Percentiles rank a stretch among this genome's conserved stretches.
phyloP scores from a whole-genome alignment of 352 stramenopile species.

The Globisporangium paroecandrum region DNA sequence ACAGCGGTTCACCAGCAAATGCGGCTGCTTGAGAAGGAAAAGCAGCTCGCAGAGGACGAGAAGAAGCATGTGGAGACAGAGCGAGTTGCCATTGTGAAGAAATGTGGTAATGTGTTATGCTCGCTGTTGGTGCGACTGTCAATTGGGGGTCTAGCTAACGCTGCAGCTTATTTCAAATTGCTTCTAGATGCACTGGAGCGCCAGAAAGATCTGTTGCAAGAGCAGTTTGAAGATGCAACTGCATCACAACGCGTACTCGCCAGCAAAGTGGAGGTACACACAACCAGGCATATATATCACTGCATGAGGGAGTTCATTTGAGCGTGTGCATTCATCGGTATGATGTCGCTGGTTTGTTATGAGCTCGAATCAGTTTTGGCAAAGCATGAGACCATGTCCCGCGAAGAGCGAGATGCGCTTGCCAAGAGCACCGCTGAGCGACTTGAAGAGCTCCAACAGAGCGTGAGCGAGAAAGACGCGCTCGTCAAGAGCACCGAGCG shows the following conservation, averaged over 20 bases:
- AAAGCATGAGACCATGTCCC: slow-evolving; percentile 34
- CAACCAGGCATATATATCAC: no score
- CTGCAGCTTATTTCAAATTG: neutral
- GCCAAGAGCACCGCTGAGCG: slow-evolving; percentile 26
- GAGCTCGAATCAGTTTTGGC: slow-evolving; percentile 39
- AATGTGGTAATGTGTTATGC: slow-evolving; percentile 24
- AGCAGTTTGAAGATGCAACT: slow-evolving; percentile 9
- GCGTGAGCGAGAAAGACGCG: slow-evolving; percentile 43
- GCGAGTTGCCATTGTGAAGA: slow-evolving; percentile 23
- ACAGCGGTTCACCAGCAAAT: slow-evolving; percentile 47
- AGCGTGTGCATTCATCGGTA: neutral
- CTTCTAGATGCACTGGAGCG: slow-evolving; percentile 10
- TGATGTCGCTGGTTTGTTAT: slow-evolving; percentile 12
- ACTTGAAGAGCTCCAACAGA: slow-evolving; percentile 29
- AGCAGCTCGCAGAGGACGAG: slow-evolving; percentile 37
- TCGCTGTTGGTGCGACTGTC: neutral
- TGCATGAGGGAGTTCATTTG: neutral
- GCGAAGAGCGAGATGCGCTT: slow-evolving; percentile 33
- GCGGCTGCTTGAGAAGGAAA: slow-evolving; percentile 54
- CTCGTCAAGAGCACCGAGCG: slow-evolving; percentile 51
- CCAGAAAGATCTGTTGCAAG: slow-evolving; percentile 20
- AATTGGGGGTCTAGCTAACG: neutral
- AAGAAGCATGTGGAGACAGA: slow-evolving; percentile 24
- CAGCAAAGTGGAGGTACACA: slow-evolving; percentile 20
- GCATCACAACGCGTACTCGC: slow-evolving; percentile 10